Conservation (phyloP, 2,329 filamentous ascomycete species). For the Falciphora oryzae region DNA sequence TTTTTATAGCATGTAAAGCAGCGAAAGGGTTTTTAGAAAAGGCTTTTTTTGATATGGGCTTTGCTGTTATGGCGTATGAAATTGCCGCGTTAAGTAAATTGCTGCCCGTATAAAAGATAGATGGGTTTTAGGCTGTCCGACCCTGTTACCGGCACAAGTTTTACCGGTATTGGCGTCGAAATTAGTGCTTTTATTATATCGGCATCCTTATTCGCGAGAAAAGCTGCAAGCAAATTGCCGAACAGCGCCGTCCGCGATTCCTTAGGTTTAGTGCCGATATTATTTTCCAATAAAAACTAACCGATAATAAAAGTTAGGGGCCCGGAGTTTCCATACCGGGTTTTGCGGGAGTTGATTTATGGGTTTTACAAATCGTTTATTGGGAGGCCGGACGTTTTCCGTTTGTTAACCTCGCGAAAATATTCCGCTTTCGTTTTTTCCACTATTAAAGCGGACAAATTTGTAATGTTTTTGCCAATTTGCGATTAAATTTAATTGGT, state of each 20-base stretch:
- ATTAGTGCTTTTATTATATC: background rate
- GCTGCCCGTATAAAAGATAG: background rate
- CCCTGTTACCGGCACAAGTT: no score
- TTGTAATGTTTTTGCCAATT: conserved; percentile 5
- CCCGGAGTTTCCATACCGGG: background rate
- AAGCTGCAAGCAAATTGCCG: background rate
- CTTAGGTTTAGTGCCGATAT: background rate
- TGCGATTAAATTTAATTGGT: background rate
- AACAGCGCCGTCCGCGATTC: background rate
- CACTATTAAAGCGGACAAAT: background rate
- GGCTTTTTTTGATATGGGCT: no score
- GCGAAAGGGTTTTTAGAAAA: no score
- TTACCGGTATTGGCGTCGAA: background rate
- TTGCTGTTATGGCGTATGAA: no score
- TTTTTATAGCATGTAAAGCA: no score
- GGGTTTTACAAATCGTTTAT: background rate
- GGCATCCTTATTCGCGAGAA: background rate
- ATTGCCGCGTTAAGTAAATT: background rate
- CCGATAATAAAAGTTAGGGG: background rate
- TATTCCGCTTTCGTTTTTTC: conserved; percentile 1
- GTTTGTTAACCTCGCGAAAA: background rate
- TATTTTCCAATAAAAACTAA: background rate
- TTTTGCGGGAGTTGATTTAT: background rate
- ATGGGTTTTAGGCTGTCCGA: background rate
- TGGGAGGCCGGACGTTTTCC: background rate